Conservation (phyloP, 805 yeast genomes). For the Starmerella sp. region DNA sequence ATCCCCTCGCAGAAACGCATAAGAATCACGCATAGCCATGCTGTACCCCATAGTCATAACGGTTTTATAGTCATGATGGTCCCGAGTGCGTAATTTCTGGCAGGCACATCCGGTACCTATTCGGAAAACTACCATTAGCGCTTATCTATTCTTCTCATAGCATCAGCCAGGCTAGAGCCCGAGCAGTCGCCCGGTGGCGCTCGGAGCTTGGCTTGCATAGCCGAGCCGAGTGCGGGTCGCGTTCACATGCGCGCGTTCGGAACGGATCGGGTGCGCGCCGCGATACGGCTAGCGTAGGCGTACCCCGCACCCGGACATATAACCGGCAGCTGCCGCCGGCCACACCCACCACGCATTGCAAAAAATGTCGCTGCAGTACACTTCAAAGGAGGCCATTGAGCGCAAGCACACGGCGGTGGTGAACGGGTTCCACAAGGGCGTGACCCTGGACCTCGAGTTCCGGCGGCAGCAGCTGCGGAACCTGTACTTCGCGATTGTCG, state of each 20-base stretch:
- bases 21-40: too few species aligned
- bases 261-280: not conserved
- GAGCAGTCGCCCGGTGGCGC: too few species aligned
- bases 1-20: too few species aligned
- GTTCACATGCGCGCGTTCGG: not conserved
- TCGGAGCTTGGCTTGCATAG: not conserved
- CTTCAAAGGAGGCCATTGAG: slow-evolving; percentile 36
- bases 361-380: slow-evolving; percentile 10
- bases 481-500: slow-evolving; percentile 51
- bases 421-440: slow-evolving; percentile 35
- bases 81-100: too few species aligned
- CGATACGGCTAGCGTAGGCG: not conserved
- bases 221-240: not conserved
- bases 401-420: slow-evolving; percentile 35
- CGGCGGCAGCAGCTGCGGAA: slow-evolving; percentile 56
- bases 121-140: too few species aligned
- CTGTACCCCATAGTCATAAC: too few species aligned
- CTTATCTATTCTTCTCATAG: too few species aligned
- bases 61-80: too few species aligned
- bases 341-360: not conserved
- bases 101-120: too few species aligned
- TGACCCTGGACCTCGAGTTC: slow-evolving; percentile 41
- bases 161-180: too few species aligned
- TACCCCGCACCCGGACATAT: slow-evolving; percentile 1
- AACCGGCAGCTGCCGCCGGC: not conserved